Evolutionary conservation across 2,329 filamentous ascomycete genomes (phyloP).

Genomic region (Fusarium mangiferae): DNA sequence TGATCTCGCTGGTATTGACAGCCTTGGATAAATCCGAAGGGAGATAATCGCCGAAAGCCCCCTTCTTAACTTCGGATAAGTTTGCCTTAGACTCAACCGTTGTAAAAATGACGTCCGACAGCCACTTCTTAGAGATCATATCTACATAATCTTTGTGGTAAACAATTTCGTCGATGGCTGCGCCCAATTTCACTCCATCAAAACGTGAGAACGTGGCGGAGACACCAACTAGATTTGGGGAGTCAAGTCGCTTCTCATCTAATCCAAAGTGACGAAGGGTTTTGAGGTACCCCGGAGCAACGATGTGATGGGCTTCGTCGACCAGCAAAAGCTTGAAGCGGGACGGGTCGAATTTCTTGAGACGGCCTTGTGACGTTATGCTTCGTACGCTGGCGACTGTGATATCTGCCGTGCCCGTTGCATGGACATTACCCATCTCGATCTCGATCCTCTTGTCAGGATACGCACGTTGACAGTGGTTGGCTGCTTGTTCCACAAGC

Average conservation of each 20-base stretch:
- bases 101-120: constrained; percentile 92
- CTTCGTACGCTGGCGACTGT: constrained; percentile 92
- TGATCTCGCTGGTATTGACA: constrained; percentile 84
- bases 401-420: constrained; percentile 86
- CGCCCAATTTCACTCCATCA: constrained; percentile 83
- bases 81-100: constrained; percentile 88
- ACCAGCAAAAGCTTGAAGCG: constrained; percentile 91
- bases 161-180: constrained; percentile 93
- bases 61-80: constrained; percentile 74
- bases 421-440: constrained; percentile 85
- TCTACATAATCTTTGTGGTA: constrained; percentile 83
- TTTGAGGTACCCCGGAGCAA: constrained; percentile 81
- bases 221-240: constrained; percentile 83
- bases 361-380: constrained; percentile 78
- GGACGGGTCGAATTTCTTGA: constrained; percentile 83
- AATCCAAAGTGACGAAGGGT: constrained; percentile 84
- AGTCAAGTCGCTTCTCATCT: constrained; percentile 53
- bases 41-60: constrained; percentile 78
- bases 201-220: constrained; percentile 83
- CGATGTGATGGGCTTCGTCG: constrained; percentile 97
- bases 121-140: constrained; percentile 87
- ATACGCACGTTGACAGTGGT: constrained; percentile 84
- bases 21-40: constrained; percentile 78
- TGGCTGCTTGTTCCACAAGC: constrained; percentile 91
- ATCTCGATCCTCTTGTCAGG: constrained; percentile 85